Base-by-base conservation (phyloP, 2,329 filamentous ascomycete genomes). In the Penicillium sumatraense region DNA sequence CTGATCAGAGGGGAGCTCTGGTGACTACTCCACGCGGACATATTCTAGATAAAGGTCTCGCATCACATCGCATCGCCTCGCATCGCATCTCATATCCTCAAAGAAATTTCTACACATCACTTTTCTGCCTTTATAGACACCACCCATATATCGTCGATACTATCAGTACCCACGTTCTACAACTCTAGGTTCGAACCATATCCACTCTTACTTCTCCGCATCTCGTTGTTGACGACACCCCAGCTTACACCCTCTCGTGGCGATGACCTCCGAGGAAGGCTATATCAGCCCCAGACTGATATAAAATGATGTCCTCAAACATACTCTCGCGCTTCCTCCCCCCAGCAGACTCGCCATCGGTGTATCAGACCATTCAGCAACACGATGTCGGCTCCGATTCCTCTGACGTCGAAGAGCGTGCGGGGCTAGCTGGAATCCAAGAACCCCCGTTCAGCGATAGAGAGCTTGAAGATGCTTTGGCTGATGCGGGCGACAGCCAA, bases 401-500 rank as follows among this genome's bases (percentile, higher is more conserved):
- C 54, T 81, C 74, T 18, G 79, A 78, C 68, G 58, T 75, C 47
- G 77, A 79, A 63, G 75, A 77, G 55, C 74, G 72, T 53, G 78
- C 74, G 41, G 81, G 75, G 14, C 73, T 82, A 71, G 75, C 76
- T 44, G 79, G 78, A 59, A 67, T 79, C 13, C 75, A 73, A 41
- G 78, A 78, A n/a, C n/a, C n/a, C 41, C 75, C 75, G 35, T 85
- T 83, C 62, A 80, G 81, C 59, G 81, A 84, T 47, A 78, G 83
- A 41, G 82, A 86, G 64, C 77, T 86, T 23, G 81, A 85, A 54
- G 78, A 82, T 47, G 75, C 84, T 46, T 73, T 86, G 21, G 81
- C 79, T 35, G 79, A 85, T 63, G 78, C 76, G 16, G 73, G 75
- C 14, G 75, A 75, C 21, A 83, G 79, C 61, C 78, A 80, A 20